Base-by-base conservation (phyloP, 1,284 basidiomycete species). In the Ceratobasidium sp. region DNA sequence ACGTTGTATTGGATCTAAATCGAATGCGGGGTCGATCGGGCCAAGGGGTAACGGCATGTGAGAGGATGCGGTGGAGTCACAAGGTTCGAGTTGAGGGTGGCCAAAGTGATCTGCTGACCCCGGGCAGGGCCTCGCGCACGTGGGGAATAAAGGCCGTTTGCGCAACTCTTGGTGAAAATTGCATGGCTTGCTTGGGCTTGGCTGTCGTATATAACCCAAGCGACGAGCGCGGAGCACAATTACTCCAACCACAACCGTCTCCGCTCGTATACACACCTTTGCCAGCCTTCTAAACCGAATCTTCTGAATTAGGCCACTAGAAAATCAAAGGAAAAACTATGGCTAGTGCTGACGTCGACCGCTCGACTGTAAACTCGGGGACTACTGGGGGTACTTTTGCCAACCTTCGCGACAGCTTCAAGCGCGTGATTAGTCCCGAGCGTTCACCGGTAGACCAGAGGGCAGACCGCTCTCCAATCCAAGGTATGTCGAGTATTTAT, bases 401-500 rank as follows among this genome's bases (percentile, higher is more conserved):
- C 34, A 53, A 53, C 38, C 38, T 65, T 10, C 62, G 62, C 25
- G 62, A 65, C 15, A 65, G 49, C 17, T 65, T 65, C 27, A 65
- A 65, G 35, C 62, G 62, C n/a, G 62, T 65, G 27, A 22, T 65
- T 3, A 65, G 62, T 38, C 62, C 62, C n/a, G 62, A 65, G 32
- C 62, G 62, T 40, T 52, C 49, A 27, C 49, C 15, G 54, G 34
- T n/a, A 20, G 62, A 53, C 2, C 42, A 35, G 25, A 25, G 35
- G 62, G 20, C 32, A 13, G 27, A 35, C 2, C 62, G 7, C 31
- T 65, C 49, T 10, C 49, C 49, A 15, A 53, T 50, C 10, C 17
- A 17, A 65, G 62, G 62, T 65, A 32, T 42, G 62, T 43, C 22
- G 20, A 38, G 27, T 65, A 65, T 53, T 65, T 65, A 65, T 65